Conservation (phyloP, 2,329 filamentous ascomycete genomes). For the Diplodia scrobiculata region DNA sequence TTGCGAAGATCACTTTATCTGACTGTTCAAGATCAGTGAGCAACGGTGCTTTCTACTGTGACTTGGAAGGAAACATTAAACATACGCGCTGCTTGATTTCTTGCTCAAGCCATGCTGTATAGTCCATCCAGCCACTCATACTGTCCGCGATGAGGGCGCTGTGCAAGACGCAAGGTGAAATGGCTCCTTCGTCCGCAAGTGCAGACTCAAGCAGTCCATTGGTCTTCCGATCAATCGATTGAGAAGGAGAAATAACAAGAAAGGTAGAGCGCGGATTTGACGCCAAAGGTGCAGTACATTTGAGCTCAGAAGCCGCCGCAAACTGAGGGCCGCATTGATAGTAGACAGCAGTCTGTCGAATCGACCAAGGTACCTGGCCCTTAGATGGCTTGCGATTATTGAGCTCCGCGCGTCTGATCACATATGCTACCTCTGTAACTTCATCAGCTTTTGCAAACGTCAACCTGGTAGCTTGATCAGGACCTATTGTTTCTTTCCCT, state of each 20-base stretch:
- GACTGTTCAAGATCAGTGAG: slow-evolving; percentile 8
- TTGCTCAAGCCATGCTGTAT: slow-evolving; percentile 30
- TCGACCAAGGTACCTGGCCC: no score
- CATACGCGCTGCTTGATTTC: slow-evolving; percentile 21
- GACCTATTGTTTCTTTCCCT: not conserved
- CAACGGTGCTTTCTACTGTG: not conserved
- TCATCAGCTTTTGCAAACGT: not conserved
- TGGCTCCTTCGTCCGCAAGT: not conserved
- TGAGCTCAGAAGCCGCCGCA: no score
- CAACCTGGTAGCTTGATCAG: no score
- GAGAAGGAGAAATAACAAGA: no score
- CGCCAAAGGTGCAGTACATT: no score
- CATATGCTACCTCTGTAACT: slow-evolving; percentile 23
- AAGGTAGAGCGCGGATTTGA: no score
- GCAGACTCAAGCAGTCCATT: no score
- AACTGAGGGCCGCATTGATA: no score
- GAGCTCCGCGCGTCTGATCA: slow-evolving; percentile 29
- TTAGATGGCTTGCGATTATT: no score
- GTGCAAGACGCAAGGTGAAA: not conserved
- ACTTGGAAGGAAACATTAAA: not conserved
- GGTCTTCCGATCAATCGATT: no score
- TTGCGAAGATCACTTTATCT: slow-evolving; percentile 5
- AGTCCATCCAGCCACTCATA: slow-evolving; percentile 26
- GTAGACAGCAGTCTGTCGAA: no score
- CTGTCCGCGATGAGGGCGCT: slow-evolving; percentile 24